Evolutionary conservation across 2,329 filamentous ascomycete genomes (phyloP), one percentile per base, ranked within the genome.

Genomic region (Aspergillus niger): DNA sequence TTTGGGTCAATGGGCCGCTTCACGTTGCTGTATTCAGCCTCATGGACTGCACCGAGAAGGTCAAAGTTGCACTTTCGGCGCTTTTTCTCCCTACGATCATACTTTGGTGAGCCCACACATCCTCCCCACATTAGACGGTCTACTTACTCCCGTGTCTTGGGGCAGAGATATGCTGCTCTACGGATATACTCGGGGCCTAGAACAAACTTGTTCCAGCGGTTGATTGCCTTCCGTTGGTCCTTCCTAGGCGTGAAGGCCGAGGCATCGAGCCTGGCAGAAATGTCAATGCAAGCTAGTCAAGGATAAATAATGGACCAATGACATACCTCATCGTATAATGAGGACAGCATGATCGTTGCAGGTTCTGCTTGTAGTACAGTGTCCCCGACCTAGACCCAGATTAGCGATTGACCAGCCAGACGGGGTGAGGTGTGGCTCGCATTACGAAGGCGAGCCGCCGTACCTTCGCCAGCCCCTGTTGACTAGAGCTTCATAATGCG

Each of bases 331-430:
- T 73, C 11, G 80, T 82, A 65, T 82, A 98, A 72, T 97, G 92
- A 48, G 93, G 92, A 75, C 95, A 99, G 71, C 95, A 99, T 63
- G 92, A 91, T 59, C 87, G 83, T 60, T 84, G 84, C 69, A 91
- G 88, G 74, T 82, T 81, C 64, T 78, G 80, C 66, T 81, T 82
- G 67, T 82, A 82, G 68, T 81, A 82, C 50, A 81, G 71, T 10
- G 74, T 78, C 2, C 80, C 80, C 41, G 80, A 82, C 65, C 80
- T 81, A 63, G 53, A 55, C 57, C 38, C 48, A 20, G 47, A 47
- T 62, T 51, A 61, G 62, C 49, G 15, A 44, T n/a, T 32, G 15
- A 6, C 24, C 20, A 48, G n/a, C 52, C 26, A n/a, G 49, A 38
- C 32, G 22, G 5, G 30, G 4, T 28, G 22, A 8, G 4, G 38